These are phyloP conservation scores for Auriscalpium orientale DNA, from an alignment of 768 basidiomycete species.

Conservation along the genomic window DNA sequence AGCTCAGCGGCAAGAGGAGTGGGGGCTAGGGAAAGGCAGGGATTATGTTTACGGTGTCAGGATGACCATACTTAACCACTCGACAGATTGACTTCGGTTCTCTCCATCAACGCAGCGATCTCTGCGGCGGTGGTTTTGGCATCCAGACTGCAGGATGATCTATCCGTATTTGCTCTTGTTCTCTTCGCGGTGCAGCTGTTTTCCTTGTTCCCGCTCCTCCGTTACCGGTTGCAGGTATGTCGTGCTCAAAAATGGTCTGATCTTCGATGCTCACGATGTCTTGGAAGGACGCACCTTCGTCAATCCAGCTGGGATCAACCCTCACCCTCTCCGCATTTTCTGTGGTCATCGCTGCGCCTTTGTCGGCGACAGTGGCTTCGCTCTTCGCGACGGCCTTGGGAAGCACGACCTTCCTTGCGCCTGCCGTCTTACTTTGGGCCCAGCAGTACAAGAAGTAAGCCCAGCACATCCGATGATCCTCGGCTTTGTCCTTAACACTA, in stretches of 20 bases:
- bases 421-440: conserved; percentile 73
- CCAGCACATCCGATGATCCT: conserved; percentile 9
- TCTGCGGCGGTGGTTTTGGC: conserved; percentile 91
- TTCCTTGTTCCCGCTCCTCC: conserved; percentile 76
- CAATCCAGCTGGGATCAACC: conserved; percentile 48
- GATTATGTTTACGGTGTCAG: conserved; percentile 16
- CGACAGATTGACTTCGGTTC: conserved; percentile 65
- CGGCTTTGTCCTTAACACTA: conserved; percentile 7
- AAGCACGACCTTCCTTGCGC: conserved; percentile 65
- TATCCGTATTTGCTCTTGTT: conserved; percentile 84
- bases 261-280: not conserved
- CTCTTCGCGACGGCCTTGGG: conserved; percentile 43
- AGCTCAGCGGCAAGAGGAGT: conserved; percentile 29
- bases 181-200: conserved; percentile 79
- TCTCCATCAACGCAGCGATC: conserved; percentile 88
- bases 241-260: conserved; percentile 8
- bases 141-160: conserved; percentile 75
- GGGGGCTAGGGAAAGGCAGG: too few species aligned
- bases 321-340: conserved; percentile 40
- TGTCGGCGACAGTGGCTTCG: conserved; percentile 49
- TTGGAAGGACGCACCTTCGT: conserved; percentile 38
- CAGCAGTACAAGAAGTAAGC: conserved; percentile 81
- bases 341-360: conserved; percentile 40
- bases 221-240: conserved; percentile 62
- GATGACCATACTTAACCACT: conserved; percentile 8